Conservation (phyloP, 2,329 filamentous ascomycete species). For the Fusarium sp. region DNA sequence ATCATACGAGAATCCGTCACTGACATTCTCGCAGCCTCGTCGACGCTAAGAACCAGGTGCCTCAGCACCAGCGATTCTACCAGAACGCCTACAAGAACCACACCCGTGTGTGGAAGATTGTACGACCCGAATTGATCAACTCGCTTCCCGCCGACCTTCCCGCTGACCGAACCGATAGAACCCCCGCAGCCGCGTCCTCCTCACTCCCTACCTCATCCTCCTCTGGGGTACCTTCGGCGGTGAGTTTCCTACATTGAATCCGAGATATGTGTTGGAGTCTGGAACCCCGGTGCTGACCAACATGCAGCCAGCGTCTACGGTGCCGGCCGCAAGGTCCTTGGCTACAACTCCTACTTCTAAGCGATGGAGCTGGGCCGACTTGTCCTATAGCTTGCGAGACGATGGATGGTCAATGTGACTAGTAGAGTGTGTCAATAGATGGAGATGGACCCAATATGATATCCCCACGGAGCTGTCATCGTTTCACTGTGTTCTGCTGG, state of each 20-base stretch:
- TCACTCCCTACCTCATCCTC: conserved; percentile 76
- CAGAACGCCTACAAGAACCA: conserved; percentile 78
- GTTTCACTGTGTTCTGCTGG: neutral
- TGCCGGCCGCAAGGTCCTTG: conserved; percentile 78
- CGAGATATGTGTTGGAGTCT: neutral
- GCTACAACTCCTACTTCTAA: conserved; percentile 84
- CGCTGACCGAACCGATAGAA: conserved; percentile 58
- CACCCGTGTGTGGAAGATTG: conserved; percentile 82
- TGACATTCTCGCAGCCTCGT: conserved; percentile 62
- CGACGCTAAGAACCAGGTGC: conserved; percentile 82
- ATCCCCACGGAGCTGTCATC: conserved; percentile 21
- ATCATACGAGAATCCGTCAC: conserved; percentile 45
- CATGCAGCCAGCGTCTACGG: conserved; percentile 72
- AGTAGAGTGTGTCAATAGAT: conserved; percentile 45
- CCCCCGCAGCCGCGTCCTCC: conserved; percentile 72
- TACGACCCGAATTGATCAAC: conserved; percentile 58
- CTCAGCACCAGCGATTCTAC: conserved; percentile 79
- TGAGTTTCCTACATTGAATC: conserved; percentile 55
- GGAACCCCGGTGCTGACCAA: conserved; percentile 26
- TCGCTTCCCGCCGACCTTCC: conserved; percentile 14
- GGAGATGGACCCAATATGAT: conserved; percentile 31
- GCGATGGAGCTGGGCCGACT: conserved; percentile 12
- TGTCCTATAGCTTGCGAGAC: conserved; percentile 14
- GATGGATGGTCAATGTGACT: conserved; percentile 35
- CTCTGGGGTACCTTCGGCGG: conserved; percentile 73